A percentile compares a stretch with the other conserved stretches of the same genome.
Conservation (phyloP, 768 basidiomycete genomes). For the Boletus reticuloceps region DNA sequence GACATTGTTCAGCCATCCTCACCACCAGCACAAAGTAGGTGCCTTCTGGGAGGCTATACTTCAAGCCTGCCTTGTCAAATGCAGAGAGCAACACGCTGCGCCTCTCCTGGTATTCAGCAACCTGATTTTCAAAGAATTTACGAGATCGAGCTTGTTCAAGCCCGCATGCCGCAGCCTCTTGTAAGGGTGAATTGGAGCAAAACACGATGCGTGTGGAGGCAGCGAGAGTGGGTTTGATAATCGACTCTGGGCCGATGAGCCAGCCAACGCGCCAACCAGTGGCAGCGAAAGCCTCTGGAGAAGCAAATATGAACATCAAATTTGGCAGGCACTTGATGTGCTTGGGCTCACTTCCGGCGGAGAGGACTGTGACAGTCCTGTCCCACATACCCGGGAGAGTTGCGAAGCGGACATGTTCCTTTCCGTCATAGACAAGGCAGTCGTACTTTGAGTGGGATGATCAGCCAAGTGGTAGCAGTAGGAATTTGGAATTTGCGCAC, state of each 20-base stretch:
- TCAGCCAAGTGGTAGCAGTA: neutral
- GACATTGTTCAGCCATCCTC: constrained; percentile 21
- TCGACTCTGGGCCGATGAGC: constrained; percentile 83
- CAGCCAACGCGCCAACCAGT: constrained; percentile 99
- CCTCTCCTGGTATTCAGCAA: constrained; percentile 76
- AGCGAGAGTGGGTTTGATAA: constrained; percentile 84
- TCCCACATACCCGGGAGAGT: constrained; percentile 99
- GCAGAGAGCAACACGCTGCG: constrained; percentile 68
- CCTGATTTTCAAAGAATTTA: constrained; percentile 76
- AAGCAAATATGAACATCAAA: neutral
- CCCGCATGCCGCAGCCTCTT: constrained; percentile 91
- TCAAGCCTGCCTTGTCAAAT: constrained; percentile 82
- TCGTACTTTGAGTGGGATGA: constrained; percentile 65
- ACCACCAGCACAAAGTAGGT: constrained; percentile 89
- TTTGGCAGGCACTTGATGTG: neutral
- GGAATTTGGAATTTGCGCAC: constrained; percentile 43
- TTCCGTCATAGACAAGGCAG: constrained; percentile 82
- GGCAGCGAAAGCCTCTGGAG: constrained; percentile 86
- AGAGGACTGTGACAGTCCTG: constrained; percentile 91
- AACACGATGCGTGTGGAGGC: constrained; percentile 94
- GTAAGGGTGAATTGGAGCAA: constrained; percentile 90
- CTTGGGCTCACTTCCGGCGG: constrained; percentile 78
- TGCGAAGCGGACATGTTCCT: constrained; percentile 90
- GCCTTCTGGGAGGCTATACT: constrained; percentile 87
- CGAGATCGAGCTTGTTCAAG: constrained; percentile 74